Evolutionary conservation across 176 grass and related monocot genomes (phyloP), one percentile per base, ranked within the genome.

Genomic region (Lolium rigidum): DNA sequence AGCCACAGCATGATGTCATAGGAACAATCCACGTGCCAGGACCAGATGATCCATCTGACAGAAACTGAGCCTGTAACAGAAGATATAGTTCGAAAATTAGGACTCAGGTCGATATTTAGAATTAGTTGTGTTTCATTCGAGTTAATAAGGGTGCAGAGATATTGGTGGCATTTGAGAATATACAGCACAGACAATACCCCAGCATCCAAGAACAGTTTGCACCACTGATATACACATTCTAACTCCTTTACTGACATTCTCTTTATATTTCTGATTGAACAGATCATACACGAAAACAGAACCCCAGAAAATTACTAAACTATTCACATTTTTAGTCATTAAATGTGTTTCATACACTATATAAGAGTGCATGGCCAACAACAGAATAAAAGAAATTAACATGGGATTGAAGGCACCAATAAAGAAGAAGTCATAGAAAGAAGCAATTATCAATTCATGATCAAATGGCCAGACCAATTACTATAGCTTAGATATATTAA

Each of bases 21-120:
- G 96, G 96, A 88, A 92, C 84, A 89, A 95, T 92, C 96, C 96
- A 98, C 35, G 79, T 85, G 39, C 96, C 93, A 80, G 73, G 41
- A 84, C 93, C 92, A 80, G 92, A 85, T 37, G 92, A 91, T 80
- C 93, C 96, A 57, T 94, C 92, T 16, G 90, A 91, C 14, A 98
- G 43, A 91, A 98, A 98, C 64, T 95, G 93, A 37, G 82, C 73
- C 96, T 98, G 85, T 28, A 88, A 87, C 14, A 64, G 21, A 70
- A 84, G 18, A 80, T 81, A 84, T 66, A 24, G 52, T 65, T 64
- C 46, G 13, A 61, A 22, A 76, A 12, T 22, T 47, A 82, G n/a
- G 20, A 82, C 9, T 60, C 26, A 46, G 15, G 18, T 79, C 13
- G 26, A 78, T 8, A 56, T 64, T 49, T 1, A 66, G 47, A 55